Percentiles rank a stretch among this genome's conserved stretches.
These are phyloP conservation scores for Cucurbitaria berberidis DNA, from an alignment of 2,329 filamentous ascomycete genomes.

Conservation along the genomic window DNA sequence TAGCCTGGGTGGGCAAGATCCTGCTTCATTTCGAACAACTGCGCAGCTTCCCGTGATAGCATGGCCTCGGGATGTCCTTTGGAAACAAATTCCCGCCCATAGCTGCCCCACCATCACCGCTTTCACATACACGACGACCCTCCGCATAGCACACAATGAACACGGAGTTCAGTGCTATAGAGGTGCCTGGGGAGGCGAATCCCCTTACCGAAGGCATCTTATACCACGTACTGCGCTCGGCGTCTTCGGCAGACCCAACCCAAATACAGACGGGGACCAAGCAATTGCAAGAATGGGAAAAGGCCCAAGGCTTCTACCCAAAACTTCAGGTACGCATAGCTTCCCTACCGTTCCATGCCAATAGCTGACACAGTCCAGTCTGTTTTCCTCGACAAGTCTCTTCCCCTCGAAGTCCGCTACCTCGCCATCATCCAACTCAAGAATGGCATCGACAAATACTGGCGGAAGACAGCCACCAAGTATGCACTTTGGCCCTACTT, in stretches of 20 bases:
- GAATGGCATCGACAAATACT: constrained; percentile 94
- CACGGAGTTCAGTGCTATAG: constrained; percentile 59
- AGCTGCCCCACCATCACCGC: constrained; percentile 22
- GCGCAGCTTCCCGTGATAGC: not conserved
- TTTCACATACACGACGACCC: not conserved
- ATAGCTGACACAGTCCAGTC: constrained; percentile 58
- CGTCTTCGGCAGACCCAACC: constrained; percentile 54
- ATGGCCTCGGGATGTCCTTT: not conserved
- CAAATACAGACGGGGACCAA: constrained; percentile 60
- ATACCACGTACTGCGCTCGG: constrained; percentile 56
- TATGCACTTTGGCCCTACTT: constrained; percentile 39
- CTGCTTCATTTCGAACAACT: not conserved
- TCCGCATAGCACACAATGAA: constrained; percentile 30
- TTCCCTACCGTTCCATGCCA: not conserved
- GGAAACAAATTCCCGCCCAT: not conserved
- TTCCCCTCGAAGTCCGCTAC: constrained; percentile 81
- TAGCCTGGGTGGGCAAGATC: constrained; percentile 41
- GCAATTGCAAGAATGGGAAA: constrained; percentile 60
- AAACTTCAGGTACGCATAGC: constrained; percentile 50
- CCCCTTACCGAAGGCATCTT: constrained; percentile 57
- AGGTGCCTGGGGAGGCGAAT: constrained; percentile 81
- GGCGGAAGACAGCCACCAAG: constrained; percentile 80
- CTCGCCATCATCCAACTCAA: constrained; percentile 93
- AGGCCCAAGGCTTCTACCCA: constrained; percentile 54
- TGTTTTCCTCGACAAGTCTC: constrained; percentile 78